Evolutionary conservation across 2,329 filamentous ascomycete species (phyloP), one percentile per base, ranked within the genome.

Genomic region (Celoporthe dispersa): DNA sequence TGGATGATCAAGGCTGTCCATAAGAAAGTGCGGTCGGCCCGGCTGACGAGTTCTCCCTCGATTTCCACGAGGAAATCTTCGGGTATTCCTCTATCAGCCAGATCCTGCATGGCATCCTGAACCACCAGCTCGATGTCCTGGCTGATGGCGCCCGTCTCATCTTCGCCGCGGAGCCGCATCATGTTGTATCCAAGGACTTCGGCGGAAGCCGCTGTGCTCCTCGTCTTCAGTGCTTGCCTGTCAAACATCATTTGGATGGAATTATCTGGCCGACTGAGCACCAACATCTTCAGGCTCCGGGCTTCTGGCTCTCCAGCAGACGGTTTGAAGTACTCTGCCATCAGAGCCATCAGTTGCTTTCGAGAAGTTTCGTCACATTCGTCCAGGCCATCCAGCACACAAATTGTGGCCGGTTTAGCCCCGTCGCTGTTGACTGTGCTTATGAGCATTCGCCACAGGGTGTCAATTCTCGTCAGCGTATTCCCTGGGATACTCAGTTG

Each of bases 351-450:
- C 16, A 74, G 61, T 19, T 62, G 14, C 3, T 70, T 63, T 33
- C 69, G 57, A 16, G 67, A 48, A 7, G 35, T 39, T 11, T 68
- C 48, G 25, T 70, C 69, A 53, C 74, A 73, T 60, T 75, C 74
- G 28, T 75, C 70, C 8, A 74, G 53, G 19, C 64, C 74, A 33
- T 75, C 73, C 12, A 74, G 37, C 16, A 75, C 64, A 44, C 73
- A 74, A 19, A 75, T 71, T 2, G 73, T 73, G 5, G 19, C 7
- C 1, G 41, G 41, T 22, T 22, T 48, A 22, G 41, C 41, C 19
- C 41, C 2, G 19, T 48, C 41, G 7, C 22, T 22, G 16, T 22
- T 22, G 16, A 48, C 41, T 5, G 41, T 48, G 16, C 19, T 48
- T 22, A 48, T 22, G 41, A 48, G 22, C 5, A 6, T 48, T 5